Base-by-base conservation (phyloP, 306 rosid species). In the Potentilla sterilis region DNA sequence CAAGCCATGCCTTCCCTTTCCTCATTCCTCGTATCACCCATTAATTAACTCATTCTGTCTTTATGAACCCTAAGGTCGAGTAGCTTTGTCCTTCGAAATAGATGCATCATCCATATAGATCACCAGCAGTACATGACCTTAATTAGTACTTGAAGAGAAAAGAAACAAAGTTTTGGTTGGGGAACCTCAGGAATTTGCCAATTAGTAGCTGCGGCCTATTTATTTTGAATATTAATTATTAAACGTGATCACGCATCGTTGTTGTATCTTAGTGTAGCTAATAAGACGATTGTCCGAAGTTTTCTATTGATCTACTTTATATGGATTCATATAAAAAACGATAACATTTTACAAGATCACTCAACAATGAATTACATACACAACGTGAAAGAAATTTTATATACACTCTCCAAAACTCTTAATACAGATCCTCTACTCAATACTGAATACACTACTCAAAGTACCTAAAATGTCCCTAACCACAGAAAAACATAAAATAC, bases 1-100 rank as follows among this genome's bases (percentile, higher is more conserved):
- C 35, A 5, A 19, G 7, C 70, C 78, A 64, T 1, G 10, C 61
- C 8, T 9, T 69, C 32, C 43, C 40, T 61, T 1, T 40, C 21
- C n/a, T 40, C 44, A 37, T 37, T 37, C 69, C 69, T 64, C 69
- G 69, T 64, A 64, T 64, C 15, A 37, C 69, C 24, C 24, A 35
- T 64, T 64, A 37, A 64, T 18, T 0, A 54, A 21, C 59, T 18
- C 59, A 19, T 47, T n/a, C 61, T 3, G 13, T 54, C 61, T 54
- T 54, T 54, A 54, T 54, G 61, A n/a, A 54, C 61, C 61, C 13
- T 54, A n/a, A 54, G 13, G 61, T 54, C 11, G 61, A 54, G 61
- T 54, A 54, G 28, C 28, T 47, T n/a, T 21, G 10, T 21, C 32
- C 32, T 21, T 55, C 15, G 4, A 55, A 49, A 55, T 47, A 47